Evolutionary conservation across 2,329 filamentous ascomycete genomes (phyloP), one percentile per base, ranked within the genome.

Genomic region (Colletotrichum cereale): DNA sequence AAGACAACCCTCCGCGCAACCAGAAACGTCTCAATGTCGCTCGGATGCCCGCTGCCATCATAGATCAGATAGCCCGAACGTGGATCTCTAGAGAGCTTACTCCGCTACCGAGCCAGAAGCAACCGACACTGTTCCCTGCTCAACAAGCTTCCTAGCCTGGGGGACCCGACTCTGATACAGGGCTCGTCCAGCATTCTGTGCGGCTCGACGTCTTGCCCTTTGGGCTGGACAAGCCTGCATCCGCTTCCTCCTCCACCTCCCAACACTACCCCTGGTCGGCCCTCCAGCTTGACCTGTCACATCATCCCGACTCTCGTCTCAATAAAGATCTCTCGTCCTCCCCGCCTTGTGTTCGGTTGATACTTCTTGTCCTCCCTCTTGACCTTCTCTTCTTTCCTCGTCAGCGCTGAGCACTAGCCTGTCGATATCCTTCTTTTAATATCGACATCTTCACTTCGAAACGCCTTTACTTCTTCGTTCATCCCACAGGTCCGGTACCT

Each of bases 401-500:
- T 80, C 80, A 83, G 82, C 82, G 83, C 84, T 84, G 84, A 82
- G 83, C 84, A 85, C 83, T 85, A 82, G 82, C 81, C 81, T 82
- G 83, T 86, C 84, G 84, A 84, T 86, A 86, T 79, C 83, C 80
- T 83, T 87, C 83, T 84, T 71, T 86, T 87, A 82, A 84, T 80
- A 83, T 84, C 83, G 82, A 77, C 81, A 77, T 73, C 75, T 79
- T 78, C 77, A 79, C 76, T 76, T 80, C 73, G 69, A 38, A 73
- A 77, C 66, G 47, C 69, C 77, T 75, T 74, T 66, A 55, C 50
- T 73, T 75, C 62, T 69, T 63, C 66, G 78, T 77, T 73, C 73
- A 38, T 75, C 77, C 80, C 80, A 84, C 87, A 81, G 86, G 87
- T 87, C 85, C 83, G 88, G 87, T 85, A 85, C 84, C 83, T 84